Evolutionary conservation across 2,329 filamentous ascomycete species (phyloP).

Genomic region (Ophiocordyceps robertsii): DNA sequence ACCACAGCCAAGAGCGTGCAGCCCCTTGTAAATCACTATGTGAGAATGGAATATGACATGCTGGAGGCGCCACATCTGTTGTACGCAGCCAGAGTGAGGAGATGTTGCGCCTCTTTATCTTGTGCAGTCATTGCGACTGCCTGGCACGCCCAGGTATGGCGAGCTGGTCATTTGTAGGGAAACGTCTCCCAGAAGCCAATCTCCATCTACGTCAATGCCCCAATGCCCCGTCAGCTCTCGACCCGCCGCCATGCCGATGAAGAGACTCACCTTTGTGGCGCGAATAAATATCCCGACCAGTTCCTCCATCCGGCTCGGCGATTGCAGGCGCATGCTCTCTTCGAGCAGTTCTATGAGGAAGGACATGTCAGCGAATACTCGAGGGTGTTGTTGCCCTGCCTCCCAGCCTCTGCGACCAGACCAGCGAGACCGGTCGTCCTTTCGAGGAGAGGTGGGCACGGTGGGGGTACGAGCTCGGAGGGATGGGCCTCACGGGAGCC

Average conservation of each 20-base stretch:
- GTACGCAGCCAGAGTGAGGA: too few species aligned
- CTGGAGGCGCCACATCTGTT: too few species aligned
- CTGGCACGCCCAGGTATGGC: too few species aligned
- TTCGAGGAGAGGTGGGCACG: too few species aligned
- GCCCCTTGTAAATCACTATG: too few species aligned
- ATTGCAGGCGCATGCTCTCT: slow-evolving; percentile 57
- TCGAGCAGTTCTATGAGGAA: slow-evolving; percentile 55
- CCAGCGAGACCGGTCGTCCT: not conserved
- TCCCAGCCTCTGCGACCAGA: not conserved
- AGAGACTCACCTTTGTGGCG: slow-evolving; percentile 56
- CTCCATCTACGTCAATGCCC: slow-evolving; percentile 34
- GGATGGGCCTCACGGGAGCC: slow-evolving; percentile 45
- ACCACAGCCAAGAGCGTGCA: too few species aligned
- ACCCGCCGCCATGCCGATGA: too few species aligned
- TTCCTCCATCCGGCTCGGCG: slow-evolving; percentile 64
- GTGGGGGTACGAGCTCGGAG: not conserved
- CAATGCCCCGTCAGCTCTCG: not conserved
- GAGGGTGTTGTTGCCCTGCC: too few species aligned
- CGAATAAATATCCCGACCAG: slow-evolving; percentile 74
- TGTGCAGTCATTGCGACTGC: too few species aligned
- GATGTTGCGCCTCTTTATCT: too few species aligned
- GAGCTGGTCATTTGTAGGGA: slow-evolving; percentile 14
- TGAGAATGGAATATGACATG: too few species aligned
- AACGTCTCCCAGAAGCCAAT: slow-evolving; percentile 44
- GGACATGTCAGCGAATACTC: not conserved